Evolutionary conservation across 768 basidiomycete genomes (phyloP), one percentile per base, ranked within the genome.

Genomic region (Podaxis sp.): DNA sequence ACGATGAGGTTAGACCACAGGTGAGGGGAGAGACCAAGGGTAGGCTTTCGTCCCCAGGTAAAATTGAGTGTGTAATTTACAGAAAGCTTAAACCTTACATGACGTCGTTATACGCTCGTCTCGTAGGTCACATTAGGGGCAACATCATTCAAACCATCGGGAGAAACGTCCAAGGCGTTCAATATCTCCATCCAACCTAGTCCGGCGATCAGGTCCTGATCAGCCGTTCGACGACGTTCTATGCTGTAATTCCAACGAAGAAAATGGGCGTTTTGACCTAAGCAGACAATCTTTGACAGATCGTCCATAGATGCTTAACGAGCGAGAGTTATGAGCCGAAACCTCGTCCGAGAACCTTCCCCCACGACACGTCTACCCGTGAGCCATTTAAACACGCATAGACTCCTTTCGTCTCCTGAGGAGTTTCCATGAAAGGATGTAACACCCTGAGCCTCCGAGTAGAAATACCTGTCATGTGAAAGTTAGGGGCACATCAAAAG

Each of bases 361-460:
- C 21, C 18, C 4, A 21, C 11, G 18, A 13, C 11, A 23, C 47
- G 14, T 37, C 46, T 32, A 10, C 4, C 27, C 25, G 13, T 7
- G 46, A 35, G 21, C 36, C 6, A n/a, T 9, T 59, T 59, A 68
- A n/a, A 70, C 59, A 59, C 63, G 66, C 55, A 38, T 66, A 16
- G 67, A 68, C 16, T 67, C 68, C 65, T 69, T 73, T 57, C 77
- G 68, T 61, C 63, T 70, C 10, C 66, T 64, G 50, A 76, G 62
- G 5, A 66, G 65, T 64, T 66, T 73, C 69, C 77, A 73, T 0
- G 73, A 67, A 27, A 72, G 38, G 11, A 73, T 55, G 57, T 72
- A 69, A 46, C 73, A 76, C 25, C 58, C 60, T 48, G 76, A 68
- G 36, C 75, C 77, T 6, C 62, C 67, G 59, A 76, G 70, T n/a